Conservation (phyloP, 768 basidiomycete genomes). For the Dendrothele bispora region DNA sequence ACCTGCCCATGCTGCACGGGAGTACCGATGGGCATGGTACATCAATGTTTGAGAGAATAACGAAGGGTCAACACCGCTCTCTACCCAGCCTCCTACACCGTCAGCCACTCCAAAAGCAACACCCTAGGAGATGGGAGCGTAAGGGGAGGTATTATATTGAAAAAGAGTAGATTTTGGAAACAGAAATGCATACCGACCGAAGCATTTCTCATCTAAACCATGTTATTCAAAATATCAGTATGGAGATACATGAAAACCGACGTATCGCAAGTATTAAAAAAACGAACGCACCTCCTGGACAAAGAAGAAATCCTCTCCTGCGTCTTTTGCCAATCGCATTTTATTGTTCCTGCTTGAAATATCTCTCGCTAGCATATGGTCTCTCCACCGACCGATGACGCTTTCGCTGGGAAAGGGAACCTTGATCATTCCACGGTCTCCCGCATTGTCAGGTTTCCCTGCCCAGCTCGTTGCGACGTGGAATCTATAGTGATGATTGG, state of each 20-base stretch:
- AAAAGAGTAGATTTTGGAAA: constrained; percentile 21
- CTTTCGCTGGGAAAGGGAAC: constrained; percentile 59
- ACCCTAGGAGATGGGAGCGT: too few relatives aligned
- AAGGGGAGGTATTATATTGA: constrained; percentile 22
- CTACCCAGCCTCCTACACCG: constrained; percentile 91
- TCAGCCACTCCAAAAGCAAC: constrained; percentile 85
- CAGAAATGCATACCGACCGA: constrained; percentile 63
- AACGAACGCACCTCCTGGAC: constrained; percentile 60
- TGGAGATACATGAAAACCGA: constrained; percentile 3
- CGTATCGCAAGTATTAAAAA: background rate
- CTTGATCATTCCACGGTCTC: constrained; percentile 24
- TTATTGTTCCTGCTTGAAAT: constrained; percentile 37
- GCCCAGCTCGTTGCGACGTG: constrained; percentile 80
- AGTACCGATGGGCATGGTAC: constrained; percentile 79
- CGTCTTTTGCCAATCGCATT: constrained; percentile 33
- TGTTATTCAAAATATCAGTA: too few relatives aligned
- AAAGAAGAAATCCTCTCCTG: constrained; percentile 67
- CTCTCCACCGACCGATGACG: constrained; percentile 68
- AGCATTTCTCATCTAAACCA: constrained; percentile 72
- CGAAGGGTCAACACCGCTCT: constrained; percentile 81
- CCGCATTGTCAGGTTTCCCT: constrained; percentile 56
- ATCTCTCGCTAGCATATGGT: constrained; percentile 52
- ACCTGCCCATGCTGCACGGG: constrained; percentile 74
- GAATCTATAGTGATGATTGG: constrained; percentile 58
- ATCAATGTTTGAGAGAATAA: constrained; percentile 90